Conservation (phyloP, 2,329 filamentous ascomycete genomes). For the Clonostachys sp. region DNA sequence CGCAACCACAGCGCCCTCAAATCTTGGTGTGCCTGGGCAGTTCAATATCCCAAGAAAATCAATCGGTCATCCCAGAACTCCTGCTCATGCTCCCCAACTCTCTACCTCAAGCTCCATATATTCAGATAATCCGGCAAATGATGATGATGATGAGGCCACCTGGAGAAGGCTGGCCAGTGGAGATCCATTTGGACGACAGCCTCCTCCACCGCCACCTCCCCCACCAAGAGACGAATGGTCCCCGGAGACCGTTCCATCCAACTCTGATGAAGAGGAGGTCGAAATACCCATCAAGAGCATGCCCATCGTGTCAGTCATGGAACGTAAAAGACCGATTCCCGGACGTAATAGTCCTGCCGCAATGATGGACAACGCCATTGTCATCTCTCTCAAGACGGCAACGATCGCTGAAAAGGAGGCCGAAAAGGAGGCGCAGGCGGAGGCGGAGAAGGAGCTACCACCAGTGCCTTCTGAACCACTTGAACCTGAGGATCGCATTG, state of each 20-base stretch:
- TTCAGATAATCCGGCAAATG: conserved; percentile 16
- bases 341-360: conserved; percentile 12
- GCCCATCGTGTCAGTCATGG: conserved; percentile 14
- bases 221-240: too few relatives aligned
- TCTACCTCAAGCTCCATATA: conserved; percentile 28
- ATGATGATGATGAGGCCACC: too few relatives aligned
- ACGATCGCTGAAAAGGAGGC: conserved; percentile 5
- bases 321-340: conserved; percentile 21
- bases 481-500: conserved; percentile 58
- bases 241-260: too few relatives aligned
- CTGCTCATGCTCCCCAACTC: conserved; percentile 18
- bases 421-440: conserved; percentile 8
- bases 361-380: conserved; percentile 12
- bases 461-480: conserved; percentile 54
- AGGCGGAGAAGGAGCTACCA: conserved; percentile 54
- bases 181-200: too few relatives aligned
- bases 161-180: too few relatives aligned
- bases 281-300: too few relatives aligned
- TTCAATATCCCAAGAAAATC: too few relatives aligned
- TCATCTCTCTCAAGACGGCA: conserved; percentile 19
- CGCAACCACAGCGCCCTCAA: too few relatives aligned
- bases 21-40: too few relatives aligned
- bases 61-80: not conserved
- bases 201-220: too few relatives aligned
- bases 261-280: conserved; percentile 13